A percentile compares a stretch with the other conserved stretches of the same genome.
phyloP scores from a whole-genome alignment of 805 yeast species.

The Spathaspora sp. region DNA sequence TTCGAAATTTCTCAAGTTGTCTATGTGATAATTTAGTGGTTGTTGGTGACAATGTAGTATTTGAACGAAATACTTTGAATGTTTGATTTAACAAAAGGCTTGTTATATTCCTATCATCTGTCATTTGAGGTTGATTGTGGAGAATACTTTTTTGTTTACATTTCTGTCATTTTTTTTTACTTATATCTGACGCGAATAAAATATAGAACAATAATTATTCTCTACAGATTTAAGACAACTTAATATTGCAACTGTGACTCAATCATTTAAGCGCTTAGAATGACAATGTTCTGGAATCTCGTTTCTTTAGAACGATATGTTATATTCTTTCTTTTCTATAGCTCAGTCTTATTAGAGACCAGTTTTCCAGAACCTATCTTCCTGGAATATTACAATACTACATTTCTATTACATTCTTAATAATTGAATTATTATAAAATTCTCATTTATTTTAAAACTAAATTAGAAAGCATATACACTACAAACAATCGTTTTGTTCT shows the following conservation, averaged over 20 bases:
- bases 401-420: too few species aligned
- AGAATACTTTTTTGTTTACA: neutral
- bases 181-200: neutral
- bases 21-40: constrained; percentile 3
- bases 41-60: constrained; percentile 6
- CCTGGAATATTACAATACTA: too few species aligned
- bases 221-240: too few species aligned
- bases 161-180: neutral
- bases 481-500: neutral
- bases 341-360: too few species aligned
- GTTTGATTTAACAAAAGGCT: constrained; percentile 14
- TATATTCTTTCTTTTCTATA: too few species aligned
- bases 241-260: too few species aligned
- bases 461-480: neutral
- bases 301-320: too few species aligned
- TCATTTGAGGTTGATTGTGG: neutral
- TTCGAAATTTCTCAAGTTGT: constrained; percentile 8
- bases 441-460: constrained; percentile 1
- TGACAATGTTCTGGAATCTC: too few species aligned
- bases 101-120: constrained; percentile 5
- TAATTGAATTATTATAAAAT: neutral
- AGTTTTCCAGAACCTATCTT: too few species aligned
- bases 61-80: constrained; percentile 15
- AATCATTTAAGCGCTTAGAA: too few species aligned
- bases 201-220: too few species aligned